A percentile compares a stretch with the other conserved stretches of the same genome.
These are phyloP conservation scores for Isabelozyma pseudorhagii DNA, from an alignment of 805 yeast genomes.

Conservation along the genomic window DNA sequence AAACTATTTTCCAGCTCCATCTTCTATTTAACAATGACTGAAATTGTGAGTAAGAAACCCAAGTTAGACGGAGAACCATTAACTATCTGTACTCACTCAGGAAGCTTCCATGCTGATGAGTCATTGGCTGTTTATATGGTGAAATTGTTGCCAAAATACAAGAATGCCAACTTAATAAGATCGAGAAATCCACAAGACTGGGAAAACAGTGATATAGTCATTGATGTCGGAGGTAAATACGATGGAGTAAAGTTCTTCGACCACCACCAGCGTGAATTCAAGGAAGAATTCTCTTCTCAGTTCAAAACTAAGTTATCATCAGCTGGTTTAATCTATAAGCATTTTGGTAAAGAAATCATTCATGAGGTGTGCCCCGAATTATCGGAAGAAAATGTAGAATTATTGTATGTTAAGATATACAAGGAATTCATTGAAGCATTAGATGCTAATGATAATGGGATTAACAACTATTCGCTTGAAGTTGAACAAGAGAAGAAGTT, in stretches of 20 bases:
- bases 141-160: constrained; percentile 63
- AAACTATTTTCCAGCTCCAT: neutral
- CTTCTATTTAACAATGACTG: neutral
- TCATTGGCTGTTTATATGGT: constrained; percentile 89
- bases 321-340: constrained; percentile 91
- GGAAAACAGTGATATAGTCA: constrained; percentile 87
- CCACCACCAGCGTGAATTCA: constrained; percentile 94
- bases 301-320: constrained; percentile 81
- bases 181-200: constrained; percentile 80
- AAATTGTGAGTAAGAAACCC: neutral
- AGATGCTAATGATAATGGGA: constrained; percentile 96
- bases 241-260: constrained; percentile 85
- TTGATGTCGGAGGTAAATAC: constrained; percentile 92
- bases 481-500: constrained; percentile 59
- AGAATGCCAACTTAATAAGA: constrained; percentile 68
- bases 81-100: constrained; percentile 86
- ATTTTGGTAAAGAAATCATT: constrained; percentile 72
- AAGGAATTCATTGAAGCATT: constrained; percentile 84
- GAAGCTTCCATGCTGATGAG: constrained; percentile 96
- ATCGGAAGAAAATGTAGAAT: constrained; percentile 46
- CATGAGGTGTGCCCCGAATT: constrained; percentile 39
- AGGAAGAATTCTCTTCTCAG: constrained; percentile 61
- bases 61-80: constrained; percentile 21
- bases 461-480: constrained; percentile 58
- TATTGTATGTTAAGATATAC: constrained; percentile 75